Evolutionary conservation across 306 rosid genomes (phyloP), one percentile per base, ranked within the genome.

Genomic region (Canavalia gladiata): DNA sequence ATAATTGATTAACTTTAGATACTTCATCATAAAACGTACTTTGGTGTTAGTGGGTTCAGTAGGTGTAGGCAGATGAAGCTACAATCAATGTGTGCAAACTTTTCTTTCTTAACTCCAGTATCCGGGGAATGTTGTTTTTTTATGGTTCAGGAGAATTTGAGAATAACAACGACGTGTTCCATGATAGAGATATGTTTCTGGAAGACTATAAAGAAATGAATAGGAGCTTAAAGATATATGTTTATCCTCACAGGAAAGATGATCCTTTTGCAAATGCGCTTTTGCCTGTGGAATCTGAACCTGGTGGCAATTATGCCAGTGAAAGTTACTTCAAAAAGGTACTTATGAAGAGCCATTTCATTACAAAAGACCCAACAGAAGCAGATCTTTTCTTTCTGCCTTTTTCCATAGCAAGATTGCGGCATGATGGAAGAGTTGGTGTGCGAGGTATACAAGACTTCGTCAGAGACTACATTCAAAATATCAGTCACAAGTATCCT

Each of bases 371-470:
- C 64, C 90, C 97, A 46, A 34, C 60, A 8, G 49, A 86, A 68
- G 97, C 97, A 50, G 91, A 89, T 77, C 92, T 94, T 76, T 94
- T 94, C 92, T 94, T 89, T 73, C 68, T 92, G 51, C 97, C 98
- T 8, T 92, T 94, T 79, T 94, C 98, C 68, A 91, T 91, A 82
- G 95, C 96, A 33, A 81, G 96, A 72, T 75, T 94, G 80, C 83
- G 94, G 29, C 86, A 94, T 29, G 97, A 94, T 41, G 84, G 72
- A 3, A 83, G 98, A 74, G 86, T 94, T 13, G 91, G 97, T 2
- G 98, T 90, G 6, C 76, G 80, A 35, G 98, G 98, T 25, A 84
- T 94, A 72, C 87, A 82, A 41, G 76, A 84, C 84, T 94, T 92
- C 67, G 31, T 94, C 39, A 75, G 89, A 77, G 91, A 90, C 63